These are phyloP conservation scores for Claviceps sorghi DNA, from an alignment of 2,329 filamentous ascomycete species.

Conservation along the genomic window DNA sequence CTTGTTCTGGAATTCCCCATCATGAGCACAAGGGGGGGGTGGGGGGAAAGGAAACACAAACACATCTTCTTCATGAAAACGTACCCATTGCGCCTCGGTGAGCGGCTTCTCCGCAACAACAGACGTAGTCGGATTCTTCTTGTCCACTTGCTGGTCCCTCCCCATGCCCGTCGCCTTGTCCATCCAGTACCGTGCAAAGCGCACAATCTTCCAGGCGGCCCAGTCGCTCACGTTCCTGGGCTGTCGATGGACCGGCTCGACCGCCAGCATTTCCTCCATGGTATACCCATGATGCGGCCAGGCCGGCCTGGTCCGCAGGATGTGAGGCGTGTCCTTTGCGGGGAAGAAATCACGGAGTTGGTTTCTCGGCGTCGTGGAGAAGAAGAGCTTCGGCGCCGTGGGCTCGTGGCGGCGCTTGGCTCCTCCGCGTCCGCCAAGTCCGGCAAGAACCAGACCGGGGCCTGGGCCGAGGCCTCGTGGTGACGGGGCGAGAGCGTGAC, in stretches of 20 bases:
- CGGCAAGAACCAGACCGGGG: conserved; percentile 3
- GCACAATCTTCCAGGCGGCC: conserved; percentile 62
- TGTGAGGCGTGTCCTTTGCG: conserved; percentile 42
- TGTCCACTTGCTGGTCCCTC: conserved; percentile 56
- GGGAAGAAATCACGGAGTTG: conserved; percentile 49
- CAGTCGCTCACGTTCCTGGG: conserved; percentile 62
- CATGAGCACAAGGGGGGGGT: neutral
- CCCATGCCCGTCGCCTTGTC: conserved; percentile 62
- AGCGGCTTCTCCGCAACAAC: conserved; percentile 42
- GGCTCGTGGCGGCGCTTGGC: conserved; percentile 2
- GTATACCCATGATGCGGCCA: conserved; percentile 65
- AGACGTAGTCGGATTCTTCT: conserved; percentile 39
- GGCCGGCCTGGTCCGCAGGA: conserved; percentile 47
- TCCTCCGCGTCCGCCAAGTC: conserved; percentile 6
- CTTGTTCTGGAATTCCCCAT: too few species aligned
- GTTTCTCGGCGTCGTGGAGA: conserved; percentile 33
- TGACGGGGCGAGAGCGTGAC: conserved; percentile 3
- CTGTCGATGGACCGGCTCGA: conserved; percentile 63
- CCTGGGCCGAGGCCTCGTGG: conserved; percentile 4
- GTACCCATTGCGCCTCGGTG: conserved; percentile 71
- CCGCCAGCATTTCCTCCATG: conserved; percentile 59
- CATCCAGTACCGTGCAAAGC: conserved; percentile 62
- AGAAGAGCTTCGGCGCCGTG: conserved; percentile 27
- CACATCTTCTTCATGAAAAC: conserved; percentile 8
- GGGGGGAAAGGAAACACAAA: neutral